phyloP scores from a whole-genome alignment of 2,329 filamentous ascomycete genomes.

The Elsinoe arachidis region DNA sequence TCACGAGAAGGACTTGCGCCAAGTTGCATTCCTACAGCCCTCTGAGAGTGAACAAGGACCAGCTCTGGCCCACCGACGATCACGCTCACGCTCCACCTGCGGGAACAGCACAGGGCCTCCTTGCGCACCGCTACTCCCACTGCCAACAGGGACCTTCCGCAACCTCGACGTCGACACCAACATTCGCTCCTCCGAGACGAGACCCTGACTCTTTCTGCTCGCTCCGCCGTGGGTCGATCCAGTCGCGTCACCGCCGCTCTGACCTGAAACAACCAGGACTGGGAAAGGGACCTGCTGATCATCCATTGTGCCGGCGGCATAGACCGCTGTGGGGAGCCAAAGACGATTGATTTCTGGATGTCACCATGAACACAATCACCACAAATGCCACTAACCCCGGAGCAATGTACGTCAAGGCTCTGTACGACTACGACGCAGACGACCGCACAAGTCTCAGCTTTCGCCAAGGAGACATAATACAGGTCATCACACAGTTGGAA shows the following conservation, averaged over 20 bases:
- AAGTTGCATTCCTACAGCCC: background rate
- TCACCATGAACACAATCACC: slow-evolving; percentile 43
- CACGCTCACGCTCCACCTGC: slow-evolving; percentile 8
- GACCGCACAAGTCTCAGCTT: slow-evolving; percentile 96
- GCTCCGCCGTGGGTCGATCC: background rate
- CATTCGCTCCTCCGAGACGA: background rate
- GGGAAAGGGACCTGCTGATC: slow-evolving; percentile 5
- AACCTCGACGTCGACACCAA: background rate
- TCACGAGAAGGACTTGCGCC: slow-evolving; percentile 2
- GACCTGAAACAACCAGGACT: slow-evolving; percentile 9
- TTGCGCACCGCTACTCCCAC: slow-evolving; percentile 11
- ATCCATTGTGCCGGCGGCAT: slow-evolving; percentile 12
- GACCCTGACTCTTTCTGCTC: background rate
- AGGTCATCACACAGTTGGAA: slow-evolving; percentile 95
- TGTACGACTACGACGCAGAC: slow-evolving; percentile 97
- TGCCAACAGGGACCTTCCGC: background rate
- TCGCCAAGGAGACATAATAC: slow-evolving; percentile 91
- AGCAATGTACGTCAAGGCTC: slow-evolving; percentile 79
- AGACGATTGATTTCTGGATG: slow-evolving; percentile 11
- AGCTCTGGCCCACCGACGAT: slow-evolving; percentile 12
- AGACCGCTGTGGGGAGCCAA: slow-evolving; percentile 11
- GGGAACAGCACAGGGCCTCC: slow-evolving; percentile 9
- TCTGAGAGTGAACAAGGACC: background rate
- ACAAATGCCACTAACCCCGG: slow-evolving; percentile 43
- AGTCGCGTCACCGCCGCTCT: slow-evolving; percentile 4